A percentile compares a stretch with the other conserved stretches of the same genome.
These are phyloP conservation scores for Alternaria conjuncta DNA, from an alignment of 2,329 filamentous ascomycete genomes.

Conservation along the genomic window DNA sequence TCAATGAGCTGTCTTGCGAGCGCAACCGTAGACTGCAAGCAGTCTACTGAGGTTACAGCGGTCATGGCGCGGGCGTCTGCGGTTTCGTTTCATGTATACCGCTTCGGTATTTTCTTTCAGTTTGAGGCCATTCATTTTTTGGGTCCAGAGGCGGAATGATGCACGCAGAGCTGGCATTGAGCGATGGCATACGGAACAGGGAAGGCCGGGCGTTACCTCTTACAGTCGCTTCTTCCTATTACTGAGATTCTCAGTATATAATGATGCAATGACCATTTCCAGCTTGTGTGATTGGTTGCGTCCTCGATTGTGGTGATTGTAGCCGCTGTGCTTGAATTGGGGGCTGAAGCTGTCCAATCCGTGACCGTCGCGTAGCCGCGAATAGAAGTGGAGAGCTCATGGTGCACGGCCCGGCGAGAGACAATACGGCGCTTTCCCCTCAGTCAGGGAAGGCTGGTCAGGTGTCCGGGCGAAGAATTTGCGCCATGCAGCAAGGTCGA, in stretches of 20 bases:
- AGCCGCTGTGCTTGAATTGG: constrained; percentile 49
- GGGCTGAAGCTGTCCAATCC: constrained; percentile 50
- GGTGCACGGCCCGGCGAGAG: constrained; percentile 40
- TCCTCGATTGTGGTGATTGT: constrained; percentile 36
- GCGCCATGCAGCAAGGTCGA: constrained; percentile 7
- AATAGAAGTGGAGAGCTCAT: constrained; percentile 46
- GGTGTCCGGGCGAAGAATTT: constrained; percentile 1
- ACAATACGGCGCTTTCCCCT: constrained; percentile 31
- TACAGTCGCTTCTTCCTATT: constrained; percentile 45
- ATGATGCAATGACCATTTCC: constrained; percentile 41
- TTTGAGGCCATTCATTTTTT: constrained; percentile 43
- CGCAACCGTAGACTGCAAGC: constrained; percentile 46
- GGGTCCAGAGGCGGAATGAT: constrained; percentile 36
- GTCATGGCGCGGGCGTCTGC: constrained; percentile 37
- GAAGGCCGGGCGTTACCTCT: constrained; percentile 46
- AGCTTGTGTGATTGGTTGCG: constrained; percentile 41
- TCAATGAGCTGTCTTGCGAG: constrained; percentile 69
- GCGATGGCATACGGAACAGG: constrained; percentile 33
- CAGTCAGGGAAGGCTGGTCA: constrained; percentile 13
- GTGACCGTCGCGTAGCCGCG: constrained; percentile 49
- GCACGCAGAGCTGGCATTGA: constrained; percentile 40
- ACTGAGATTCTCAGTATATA: constrained; percentile 33
- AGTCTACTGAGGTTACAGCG: constrained; percentile 34
- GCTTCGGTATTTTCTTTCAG: constrained; percentile 32
- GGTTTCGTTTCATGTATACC: constrained; percentile 46